Conservation (phyloP, 1,284 basidiomycete species). For the Binderoboletus segoi region DNA sequence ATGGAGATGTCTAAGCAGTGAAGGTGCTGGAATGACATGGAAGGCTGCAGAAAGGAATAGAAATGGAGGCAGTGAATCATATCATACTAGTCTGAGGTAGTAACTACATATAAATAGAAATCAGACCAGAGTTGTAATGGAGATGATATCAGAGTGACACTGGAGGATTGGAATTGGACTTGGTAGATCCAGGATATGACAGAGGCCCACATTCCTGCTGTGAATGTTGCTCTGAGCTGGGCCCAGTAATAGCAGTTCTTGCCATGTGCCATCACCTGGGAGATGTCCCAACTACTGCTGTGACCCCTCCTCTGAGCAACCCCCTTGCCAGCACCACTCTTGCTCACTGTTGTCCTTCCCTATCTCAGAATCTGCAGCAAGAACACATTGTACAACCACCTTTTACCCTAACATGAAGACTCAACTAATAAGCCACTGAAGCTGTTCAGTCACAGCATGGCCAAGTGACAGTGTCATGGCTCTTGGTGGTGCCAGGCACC, state of each 20-base stretch:
- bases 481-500: slow-evolving; percentile 82
- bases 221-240: slow-evolving; percentile 67
- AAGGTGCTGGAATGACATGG: no score
- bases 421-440: slow-evolving; percentile 71
- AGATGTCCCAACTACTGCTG: not conserved
- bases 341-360: slow-evolving; percentile 17
- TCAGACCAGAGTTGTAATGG: no score
- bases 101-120: no score
- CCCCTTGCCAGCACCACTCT: slow-evolving; percentile 7
- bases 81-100: no score
- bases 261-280: slow-evolving; percentile 17
- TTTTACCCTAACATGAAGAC: slow-evolving; percentile 77
- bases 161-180: no score
- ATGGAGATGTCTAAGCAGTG: no score
- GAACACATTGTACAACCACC: slow-evolving; percentile 59
- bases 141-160: no score
- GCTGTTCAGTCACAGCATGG: slow-evolving; percentile 82
- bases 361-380: slow-evolving; percentile 24
- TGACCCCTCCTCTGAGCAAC: slow-evolving; percentile 2
- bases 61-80: no score
- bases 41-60: no score
- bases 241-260: slow-evolving; percentile 77
- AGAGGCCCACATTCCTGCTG: slow-evolving; percentile 69
- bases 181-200: no score
- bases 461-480: slow-evolving; percentile 87